Evolutionary conservation across 2,329 filamentous ascomycete genomes (phyloP).

Genomic region (Aureobasidium lini): DNA sequence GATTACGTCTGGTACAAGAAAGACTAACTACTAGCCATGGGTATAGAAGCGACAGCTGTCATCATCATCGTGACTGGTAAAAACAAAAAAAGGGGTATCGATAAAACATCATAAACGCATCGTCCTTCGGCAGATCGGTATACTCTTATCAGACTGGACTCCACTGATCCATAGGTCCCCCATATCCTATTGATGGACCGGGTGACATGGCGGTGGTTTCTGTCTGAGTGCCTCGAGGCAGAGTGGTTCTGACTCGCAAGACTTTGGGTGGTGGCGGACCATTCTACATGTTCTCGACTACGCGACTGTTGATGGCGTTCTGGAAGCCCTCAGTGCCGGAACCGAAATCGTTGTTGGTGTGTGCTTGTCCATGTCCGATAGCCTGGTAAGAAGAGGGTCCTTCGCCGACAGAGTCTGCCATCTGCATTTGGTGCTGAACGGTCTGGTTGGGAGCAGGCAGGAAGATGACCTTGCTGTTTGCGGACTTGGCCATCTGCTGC

Average conservation of each 20-base stretch:
- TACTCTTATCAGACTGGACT: neutral
- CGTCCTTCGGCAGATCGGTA: neutral
- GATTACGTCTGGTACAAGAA: neutral
- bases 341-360: constrained; percentile 30
- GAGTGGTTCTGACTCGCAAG: neutral
- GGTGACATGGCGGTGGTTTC: too few species aligned
- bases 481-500: constrained; percentile 95
- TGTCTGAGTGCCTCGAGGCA: too few species aligned
- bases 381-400: constrained; percentile 43
- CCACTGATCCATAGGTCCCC: neutral
- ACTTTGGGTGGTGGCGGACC: neutral
- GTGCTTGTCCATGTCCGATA: neutral
- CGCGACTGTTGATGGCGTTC: constrained; percentile 69
- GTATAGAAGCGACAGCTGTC: neutral
- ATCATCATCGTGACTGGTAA: neutral
- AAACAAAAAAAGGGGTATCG: neutral
- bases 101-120: neutral
- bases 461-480: constrained; percentile 84
- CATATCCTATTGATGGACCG: too few species aligned
- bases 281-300: constrained; percentile 76
- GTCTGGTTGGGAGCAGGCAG: constrained; percentile 57
- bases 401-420: constrained; percentile 47
- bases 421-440: constrained; percentile 46
- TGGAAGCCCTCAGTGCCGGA: constrained; percentile 54
- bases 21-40: neutral